These are phyloP conservation scores for Skeletonema costatum DNA, from an alignment of 108 stramenopile species.

Conservation along the genomic window DNA sequence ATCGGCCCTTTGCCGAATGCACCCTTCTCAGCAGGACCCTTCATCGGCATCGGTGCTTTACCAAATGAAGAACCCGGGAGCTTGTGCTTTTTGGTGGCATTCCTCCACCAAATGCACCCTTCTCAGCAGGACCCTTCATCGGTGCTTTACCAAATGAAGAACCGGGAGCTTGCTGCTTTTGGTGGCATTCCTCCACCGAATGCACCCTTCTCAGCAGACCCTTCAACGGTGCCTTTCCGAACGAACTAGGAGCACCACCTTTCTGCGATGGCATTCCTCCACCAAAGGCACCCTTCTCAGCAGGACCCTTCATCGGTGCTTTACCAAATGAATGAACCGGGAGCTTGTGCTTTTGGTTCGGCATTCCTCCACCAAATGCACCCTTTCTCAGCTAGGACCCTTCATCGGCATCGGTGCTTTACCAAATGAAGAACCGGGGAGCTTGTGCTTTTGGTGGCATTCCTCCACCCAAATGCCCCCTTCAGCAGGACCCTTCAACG, in stretches of 20 bases:
- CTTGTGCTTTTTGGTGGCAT: no score
- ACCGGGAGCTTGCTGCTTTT: neutral
- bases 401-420: neutral
- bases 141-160: neutral
- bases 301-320: neutral
- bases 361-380: neutral
- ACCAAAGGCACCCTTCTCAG: neutral
- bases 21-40: no score
- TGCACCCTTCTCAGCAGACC: neutral
- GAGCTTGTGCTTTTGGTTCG: no score
- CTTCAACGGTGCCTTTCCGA: neutral
- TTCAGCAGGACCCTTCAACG: neutral
- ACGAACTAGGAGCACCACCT: neutral
- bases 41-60: no score
- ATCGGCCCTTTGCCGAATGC: no score
- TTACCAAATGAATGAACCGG: neutral
- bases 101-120: no score
- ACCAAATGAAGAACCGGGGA: neutral
- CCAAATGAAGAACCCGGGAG: neutral
- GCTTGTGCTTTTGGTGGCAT: neutral
- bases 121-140: neutral
- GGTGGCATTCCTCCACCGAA: neutral
- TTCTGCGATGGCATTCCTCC: neutral
- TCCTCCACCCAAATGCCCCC: neutral
- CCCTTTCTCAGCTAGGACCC: neutral